These are phyloP conservation scores for Pachysolen tannophilus DNA, from an alignment of 805 yeast genomes.

Conservation along the genomic window DNA sequence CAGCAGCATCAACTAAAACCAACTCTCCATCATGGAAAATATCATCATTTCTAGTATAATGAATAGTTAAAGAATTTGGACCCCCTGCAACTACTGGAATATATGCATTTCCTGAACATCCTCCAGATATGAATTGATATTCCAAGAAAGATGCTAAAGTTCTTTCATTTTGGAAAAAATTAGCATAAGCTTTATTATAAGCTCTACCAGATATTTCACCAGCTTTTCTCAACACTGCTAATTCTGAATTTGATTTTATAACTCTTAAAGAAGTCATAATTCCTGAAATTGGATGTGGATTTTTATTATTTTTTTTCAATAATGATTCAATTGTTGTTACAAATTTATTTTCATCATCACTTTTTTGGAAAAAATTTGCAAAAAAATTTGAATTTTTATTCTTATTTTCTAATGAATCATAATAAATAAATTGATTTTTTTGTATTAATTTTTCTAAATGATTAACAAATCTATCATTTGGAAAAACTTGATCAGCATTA, in stretches of 20 bases:
- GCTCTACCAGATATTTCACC: conserved; percentile 79
- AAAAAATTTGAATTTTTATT: conserved; percentile 16
- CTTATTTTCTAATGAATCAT: conserved; percentile 30
- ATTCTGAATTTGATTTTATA: conserved; percentile 69
- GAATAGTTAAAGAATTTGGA: conserved; percentile 80
- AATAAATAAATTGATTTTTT: conserved; percentile 43
- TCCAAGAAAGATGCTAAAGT: conserved; percentile 76
- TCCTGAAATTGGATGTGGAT: conserved; percentile 33
- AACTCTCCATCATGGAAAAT: conserved; percentile 66
- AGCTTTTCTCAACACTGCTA: conserved; percentile 73
- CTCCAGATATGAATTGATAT: conserved; percentile 74
- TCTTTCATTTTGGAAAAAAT: conserved; percentile 61
- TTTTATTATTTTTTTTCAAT: conserved; percentile 24
- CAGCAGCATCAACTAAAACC: conserved; percentile 94
- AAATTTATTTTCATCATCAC: conserved; percentile 11
- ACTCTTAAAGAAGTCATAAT: conserved; percentile 46
- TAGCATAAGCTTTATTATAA: conserved; percentile 73
- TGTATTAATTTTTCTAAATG: conserved; percentile 40
- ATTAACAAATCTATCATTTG: conserved; percentile 33
- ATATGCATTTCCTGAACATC: conserved; percentile 86
- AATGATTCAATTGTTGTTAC: conserved; percentile 17
- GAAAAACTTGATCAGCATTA: conserved; percentile 74
- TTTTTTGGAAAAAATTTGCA: conserved; percentile 2
- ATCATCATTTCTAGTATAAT: conserved; percentile 90
- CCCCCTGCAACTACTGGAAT: conserved; percentile 98